Evolutionary conservation across 148 eudicot species (phyloP).

Genomic region (Drosera capensis): DNA sequence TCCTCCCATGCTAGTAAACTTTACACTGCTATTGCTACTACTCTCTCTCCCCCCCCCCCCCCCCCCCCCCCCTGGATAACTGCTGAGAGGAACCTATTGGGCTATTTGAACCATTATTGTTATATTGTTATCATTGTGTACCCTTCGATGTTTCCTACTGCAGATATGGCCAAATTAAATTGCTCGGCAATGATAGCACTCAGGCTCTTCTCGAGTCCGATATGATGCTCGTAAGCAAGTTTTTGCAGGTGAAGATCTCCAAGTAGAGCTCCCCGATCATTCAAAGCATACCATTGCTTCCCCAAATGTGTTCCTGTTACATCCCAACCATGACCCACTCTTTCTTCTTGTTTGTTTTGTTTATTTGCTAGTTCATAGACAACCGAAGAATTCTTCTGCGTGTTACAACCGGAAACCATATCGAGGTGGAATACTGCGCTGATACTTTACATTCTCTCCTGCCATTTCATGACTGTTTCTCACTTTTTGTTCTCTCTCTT

Average conservation of each 20-base stretch:
- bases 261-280: background rate
- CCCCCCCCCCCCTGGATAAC: no score
- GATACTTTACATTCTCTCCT: background rate
- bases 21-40: no score
- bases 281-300: no score
- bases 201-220: slow-evolving; percentile 59
- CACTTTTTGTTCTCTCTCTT: background rate
- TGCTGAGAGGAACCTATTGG: background rate
- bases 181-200: slow-evolving; percentile 65
- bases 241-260: slow-evolving; percentile 39
- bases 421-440: slow-evolving; percentile 48
- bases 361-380: slow-evolving; percentile 50
- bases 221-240: slow-evolving; percentile 55
- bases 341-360: slow-evolving; percentile 5
- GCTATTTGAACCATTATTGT: background rate
- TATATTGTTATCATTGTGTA: background rate
- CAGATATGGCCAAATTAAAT: slow-evolving; percentile 74
- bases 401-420: slow-evolving; percentile 45
- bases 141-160: slow-evolving; percentile 1
- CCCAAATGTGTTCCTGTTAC: no score
- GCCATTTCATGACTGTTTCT: background rate
- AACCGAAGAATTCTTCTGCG: slow-evolving; percentile 62
- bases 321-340: no score
- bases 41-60: no score
- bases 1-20: background rate